phyloP scores from a whole-genome alignment of 1,284 basidiomycete genomes.

The Ganoderma lucidum region DNA sequence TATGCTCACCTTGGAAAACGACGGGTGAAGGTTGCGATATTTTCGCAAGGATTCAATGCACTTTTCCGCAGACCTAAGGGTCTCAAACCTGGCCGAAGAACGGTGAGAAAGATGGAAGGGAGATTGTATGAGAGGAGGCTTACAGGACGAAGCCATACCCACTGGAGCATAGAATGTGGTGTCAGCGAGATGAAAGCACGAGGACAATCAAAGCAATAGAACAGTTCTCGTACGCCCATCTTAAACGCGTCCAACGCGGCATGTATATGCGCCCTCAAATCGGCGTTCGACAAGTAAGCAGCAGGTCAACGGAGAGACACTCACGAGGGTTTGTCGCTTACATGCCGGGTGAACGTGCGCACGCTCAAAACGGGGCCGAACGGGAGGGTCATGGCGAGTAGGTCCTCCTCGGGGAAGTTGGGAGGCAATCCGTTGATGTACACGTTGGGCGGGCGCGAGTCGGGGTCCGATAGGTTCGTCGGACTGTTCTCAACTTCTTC shows the following conservation, averaged over 20 bases:
- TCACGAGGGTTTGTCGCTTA: slow-evolving; percentile 49
- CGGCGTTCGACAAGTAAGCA: background rate
- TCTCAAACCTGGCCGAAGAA: slow-evolving; percentile 59
- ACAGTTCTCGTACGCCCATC: background rate
- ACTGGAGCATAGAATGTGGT: slow-evolving; percentile 45
- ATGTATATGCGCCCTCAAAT: slow-evolving; percentile 2
- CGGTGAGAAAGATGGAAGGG: background rate
- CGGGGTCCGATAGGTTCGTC: slow-evolving; percentile 6
- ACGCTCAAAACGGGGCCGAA: slow-evolving; percentile 52
- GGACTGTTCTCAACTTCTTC: slow-evolving; percentile 18
- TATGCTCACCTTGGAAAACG: slow-evolving; percentile 62
- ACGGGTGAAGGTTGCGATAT: slow-evolving; percentile 78
- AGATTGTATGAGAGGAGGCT: slow-evolving; percentile 38
- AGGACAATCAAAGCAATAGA: background rate
- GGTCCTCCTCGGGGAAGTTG: slow-evolving; percentile 54
- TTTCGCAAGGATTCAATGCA: slow-evolving; percentile 73
- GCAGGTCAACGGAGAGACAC: slow-evolving; percentile 20
- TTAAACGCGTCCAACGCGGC: background rate
- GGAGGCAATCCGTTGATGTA: slow-evolving; percentile 60
- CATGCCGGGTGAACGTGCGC: slow-evolving; percentile 53
- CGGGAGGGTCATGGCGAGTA: slow-evolving; percentile 48
- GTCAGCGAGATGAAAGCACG: background rate
- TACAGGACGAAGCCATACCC: slow-evolving; percentile 85
- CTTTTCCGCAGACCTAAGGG: slow-evolving; percentile 67
- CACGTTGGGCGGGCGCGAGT: slow-evolving; percentile 50